These are phyloP conservation scores for Hydnum rufescens DNA, from an alignment of 768 basidiomycete genomes.

Conservation along the genomic window DNA sequence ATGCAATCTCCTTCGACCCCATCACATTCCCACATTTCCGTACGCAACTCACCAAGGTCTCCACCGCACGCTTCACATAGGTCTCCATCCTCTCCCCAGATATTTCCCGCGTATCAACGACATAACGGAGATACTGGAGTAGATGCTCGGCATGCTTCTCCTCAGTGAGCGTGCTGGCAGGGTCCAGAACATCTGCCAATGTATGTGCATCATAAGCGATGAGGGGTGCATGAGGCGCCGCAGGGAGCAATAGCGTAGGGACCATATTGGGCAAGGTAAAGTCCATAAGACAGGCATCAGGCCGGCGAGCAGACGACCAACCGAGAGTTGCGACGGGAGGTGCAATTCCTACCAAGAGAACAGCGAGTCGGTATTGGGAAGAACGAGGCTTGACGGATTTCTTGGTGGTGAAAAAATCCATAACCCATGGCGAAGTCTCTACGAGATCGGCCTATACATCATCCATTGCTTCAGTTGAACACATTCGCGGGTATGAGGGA, in stretches of 20 bases:
- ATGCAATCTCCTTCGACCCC: too few relatives aligned
- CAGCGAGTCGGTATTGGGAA: not conserved
- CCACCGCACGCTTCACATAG: not conserved
- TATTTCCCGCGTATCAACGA: not conserved
- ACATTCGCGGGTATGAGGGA: not conserved
- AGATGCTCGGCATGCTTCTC: not conserved
- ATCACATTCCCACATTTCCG: not conserved
- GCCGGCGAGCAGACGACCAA: not conserved
- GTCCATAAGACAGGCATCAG: not conserved
- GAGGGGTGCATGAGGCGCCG: not conserved
- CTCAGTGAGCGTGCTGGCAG: not conserved
- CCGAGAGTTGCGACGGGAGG: not conserved
- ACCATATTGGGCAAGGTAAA: not conserved
- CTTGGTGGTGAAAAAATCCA: not conserved
- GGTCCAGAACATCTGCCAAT: not conserved
- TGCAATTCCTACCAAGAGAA: not conserved
- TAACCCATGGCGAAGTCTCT: not conserved
- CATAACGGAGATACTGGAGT: not conserved
- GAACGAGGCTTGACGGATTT: not conserved
- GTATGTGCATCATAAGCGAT: not conserved
- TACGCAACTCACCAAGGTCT: not conserved
- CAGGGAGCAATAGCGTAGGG: not conserved
- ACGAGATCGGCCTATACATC: not conserved
- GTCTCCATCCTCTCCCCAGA: not conserved
- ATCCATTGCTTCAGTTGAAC: not conserved